Evolutionary conservation across 116 monocot species (phyloP).

Genomic region (Posidonia oceanica): DNA sequence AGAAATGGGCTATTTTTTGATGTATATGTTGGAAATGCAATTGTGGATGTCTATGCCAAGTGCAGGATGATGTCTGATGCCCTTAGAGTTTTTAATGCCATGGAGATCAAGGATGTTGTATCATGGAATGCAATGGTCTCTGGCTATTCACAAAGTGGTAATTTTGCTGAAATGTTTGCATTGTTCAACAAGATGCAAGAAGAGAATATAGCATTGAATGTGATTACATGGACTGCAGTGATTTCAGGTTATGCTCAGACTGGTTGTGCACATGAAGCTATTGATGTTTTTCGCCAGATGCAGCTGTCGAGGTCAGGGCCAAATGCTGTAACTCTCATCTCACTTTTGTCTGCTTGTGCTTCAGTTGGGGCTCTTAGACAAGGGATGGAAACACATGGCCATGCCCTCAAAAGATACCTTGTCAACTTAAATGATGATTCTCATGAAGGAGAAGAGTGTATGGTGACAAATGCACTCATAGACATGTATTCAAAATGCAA

Average conservation of each 20-base stretch:
- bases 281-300: constrained; percentile 73
- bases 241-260: constrained; percentile 82
- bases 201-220: constrained; percentile 47
- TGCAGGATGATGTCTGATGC: constrained; percentile 66
- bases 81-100: constrained; percentile 38
- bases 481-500: constrained; percentile 93
- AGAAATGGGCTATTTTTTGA: constrained; percentile 35
- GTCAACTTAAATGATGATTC: constrained; percentile 18
- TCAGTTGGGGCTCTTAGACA: constrained; percentile 52
- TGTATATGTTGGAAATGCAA: constrained; percentile 71
- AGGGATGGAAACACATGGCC: constrained; percentile 68
- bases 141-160: constrained; percentile 72
- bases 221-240: constrained; percentile 87
- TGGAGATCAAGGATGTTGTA: constrained; percentile 62
- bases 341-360: constrained; percentile 82
- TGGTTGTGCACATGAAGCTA: constrained; percentile 47
- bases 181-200: constrained; percentile 45
- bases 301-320: constrained; percentile 36
- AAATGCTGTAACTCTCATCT: constrained; percentile 79
- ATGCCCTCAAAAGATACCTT: constrained; percentile 50
- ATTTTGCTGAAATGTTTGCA: constrained; percentile 44
- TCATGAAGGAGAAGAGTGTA: constrained; percentile 42
- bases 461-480: constrained; percentile 73
- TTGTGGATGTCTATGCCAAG: constrained; percentile 73
- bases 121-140: constrained; percentile 85